phyloP scores from a whole-genome alignment of 768 basidiomycete genomes.

The Omphalotus guepiniiformis region DNA sequence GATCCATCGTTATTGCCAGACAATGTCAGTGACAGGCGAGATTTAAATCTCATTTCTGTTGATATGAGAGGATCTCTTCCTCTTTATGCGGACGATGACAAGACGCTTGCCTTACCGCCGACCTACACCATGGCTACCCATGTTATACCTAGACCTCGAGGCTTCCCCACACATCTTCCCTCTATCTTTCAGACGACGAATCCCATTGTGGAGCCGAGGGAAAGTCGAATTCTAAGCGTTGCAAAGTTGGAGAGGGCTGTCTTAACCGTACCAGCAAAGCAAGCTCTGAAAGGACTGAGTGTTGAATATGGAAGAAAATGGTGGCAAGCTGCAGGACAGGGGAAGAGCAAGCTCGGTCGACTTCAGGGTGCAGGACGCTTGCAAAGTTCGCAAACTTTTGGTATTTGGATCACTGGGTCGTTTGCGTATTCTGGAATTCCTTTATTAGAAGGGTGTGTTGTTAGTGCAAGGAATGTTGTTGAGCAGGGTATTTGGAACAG shows the following conservation, averaged over 20 bases:
- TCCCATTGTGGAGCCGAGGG: slow-evolving; percentile 51
- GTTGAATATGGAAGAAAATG: slow-evolving; percentile 29
- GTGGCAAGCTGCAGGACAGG: slow-evolving; percentile 41
- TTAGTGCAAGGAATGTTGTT: slow-evolving; percentile 58
- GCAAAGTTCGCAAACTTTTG: slow-evolving; percentile 29
- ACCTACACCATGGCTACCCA: slow-evolving; percentile 73
- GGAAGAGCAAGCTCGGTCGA: slow-evolving; percentile 35
- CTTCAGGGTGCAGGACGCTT: slow-evolving; percentile 48
- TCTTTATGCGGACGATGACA: not conserved
- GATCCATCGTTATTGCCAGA: slow-evolving; percentile 56
- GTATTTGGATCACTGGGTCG: slow-evolving; percentile 69
- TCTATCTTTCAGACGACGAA: slow-evolving; percentile 71
- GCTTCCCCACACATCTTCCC: slow-evolving; percentile 27
- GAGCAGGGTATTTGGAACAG: slow-evolving; percentile 36
- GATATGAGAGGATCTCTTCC: not conserved
- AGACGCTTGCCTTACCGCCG: slow-evolving; percentile 26
- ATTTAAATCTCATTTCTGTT: slow-evolving; percentile 57
- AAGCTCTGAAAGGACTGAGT: slow-evolving; percentile 45
- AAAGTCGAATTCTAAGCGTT: slow-evolving; percentile 47
- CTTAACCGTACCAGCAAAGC: slow-evolving; percentile 45
- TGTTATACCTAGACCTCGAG: slow-evolving; percentile 37
- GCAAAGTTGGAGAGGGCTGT: slow-evolving; percentile 63
- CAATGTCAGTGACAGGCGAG: slow-evolving; percentile 45
- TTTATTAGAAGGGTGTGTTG: slow-evolving; percentile 75
- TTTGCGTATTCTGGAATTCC: slow-evolving; percentile 73